Evolutionary conservation across 768 basidiomycete genomes (phyloP).

Genomic region (Serendipita sp.): DNA sequence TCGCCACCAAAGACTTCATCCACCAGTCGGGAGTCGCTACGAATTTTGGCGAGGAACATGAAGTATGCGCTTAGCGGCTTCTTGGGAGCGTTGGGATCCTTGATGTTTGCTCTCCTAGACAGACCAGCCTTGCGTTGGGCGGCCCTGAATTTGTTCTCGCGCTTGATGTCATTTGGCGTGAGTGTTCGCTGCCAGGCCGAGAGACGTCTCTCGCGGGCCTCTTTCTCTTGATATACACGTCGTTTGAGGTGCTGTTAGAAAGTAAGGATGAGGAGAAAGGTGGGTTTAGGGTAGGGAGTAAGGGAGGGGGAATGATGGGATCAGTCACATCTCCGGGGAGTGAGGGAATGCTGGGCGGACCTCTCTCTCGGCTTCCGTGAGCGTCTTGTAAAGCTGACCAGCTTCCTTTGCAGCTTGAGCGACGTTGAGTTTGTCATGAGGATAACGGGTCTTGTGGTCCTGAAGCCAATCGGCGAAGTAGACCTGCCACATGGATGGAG

Average conservation of each 20-base stretch:
- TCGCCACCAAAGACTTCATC: conserved; percentile 74
- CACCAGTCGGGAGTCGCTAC: conserved; percentile 61
- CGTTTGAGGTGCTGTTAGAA: conserved; percentile 57
- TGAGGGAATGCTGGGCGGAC: conserved; percentile 24
- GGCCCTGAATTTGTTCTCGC: conserved; percentile 80
- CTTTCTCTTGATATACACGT: conserved; percentile 72
- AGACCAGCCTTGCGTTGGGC: conserved; percentile 89
- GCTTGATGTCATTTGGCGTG: conserved; percentile 87
- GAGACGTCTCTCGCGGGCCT: conserved; percentile 66
- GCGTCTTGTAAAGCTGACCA: conserved; percentile 70
- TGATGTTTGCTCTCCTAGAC: conserved; percentile 84
- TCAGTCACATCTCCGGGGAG: conserved; percentile 8
- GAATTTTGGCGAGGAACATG: conserved; percentile 83
- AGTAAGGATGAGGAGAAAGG: conserved; percentile 10
- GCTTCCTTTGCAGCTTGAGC: conserved; percentile 93
- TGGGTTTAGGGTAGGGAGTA: conserved; percentile 13
- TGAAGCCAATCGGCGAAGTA: conserved; percentile 61
- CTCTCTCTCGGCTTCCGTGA: conserved; percentile 72
- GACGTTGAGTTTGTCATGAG: conserved; percentile 66
- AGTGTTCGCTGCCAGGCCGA: conserved; percentile 66
- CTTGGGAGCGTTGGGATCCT: conserved; percentile 93
- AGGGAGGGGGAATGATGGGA: background rate
- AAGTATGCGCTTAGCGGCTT: conserved; percentile 91
- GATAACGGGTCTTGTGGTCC: conserved; percentile 21
- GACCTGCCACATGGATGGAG: conserved; percentile 90